These are phyloP conservation scores for Begonia fuchsioides DNA, from an alignment of 306 rosid species.

Conservation along the genomic window DNA sequence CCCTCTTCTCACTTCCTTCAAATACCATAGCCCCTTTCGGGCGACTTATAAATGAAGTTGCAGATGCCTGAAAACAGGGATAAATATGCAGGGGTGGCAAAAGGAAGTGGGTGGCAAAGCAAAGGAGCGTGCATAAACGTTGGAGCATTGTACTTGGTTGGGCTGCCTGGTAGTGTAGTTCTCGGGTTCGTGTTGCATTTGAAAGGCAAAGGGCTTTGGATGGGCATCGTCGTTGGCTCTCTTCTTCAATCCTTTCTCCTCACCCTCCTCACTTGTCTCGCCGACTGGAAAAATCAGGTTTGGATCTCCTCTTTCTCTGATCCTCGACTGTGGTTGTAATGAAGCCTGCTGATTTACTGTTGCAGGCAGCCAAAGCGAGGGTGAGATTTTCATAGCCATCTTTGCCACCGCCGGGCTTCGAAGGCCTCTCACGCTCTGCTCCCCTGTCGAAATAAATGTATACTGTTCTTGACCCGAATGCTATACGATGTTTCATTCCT, in stretches of 20 bases:
- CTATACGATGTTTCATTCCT: too few species aligned
- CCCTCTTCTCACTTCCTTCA: background rate
- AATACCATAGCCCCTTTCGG: too few species aligned
- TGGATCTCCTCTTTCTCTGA: too few species aligned
- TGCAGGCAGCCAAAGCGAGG: background rate
- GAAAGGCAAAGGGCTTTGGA: slow-evolving; percentile 52
- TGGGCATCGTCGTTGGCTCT: slow-evolving; percentile 39
- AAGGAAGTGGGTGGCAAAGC: slow-evolving; percentile 64
- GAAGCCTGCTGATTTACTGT: too few species aligned
- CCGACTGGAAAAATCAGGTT: slow-evolving; percentile 46
- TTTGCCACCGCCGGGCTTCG: too few species aligned
- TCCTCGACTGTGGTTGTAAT: too few species aligned
- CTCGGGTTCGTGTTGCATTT: slow-evolving; percentile 29
- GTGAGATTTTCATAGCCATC: too few species aligned
- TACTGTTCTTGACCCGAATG: too few species aligned
- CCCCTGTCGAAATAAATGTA: too few species aligned
- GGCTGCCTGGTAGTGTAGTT: slow-evolving; percentile 37
- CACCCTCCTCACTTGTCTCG: slow-evolving; percentile 22
- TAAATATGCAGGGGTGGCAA: slow-evolving; percentile 58
- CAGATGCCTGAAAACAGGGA: too few species aligned
- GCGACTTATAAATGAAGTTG: too few species aligned
- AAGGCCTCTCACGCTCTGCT: too few species aligned
- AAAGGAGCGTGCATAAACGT: slow-evolving; percentile 36
- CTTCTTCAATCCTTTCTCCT: slow-evolving; percentile 30
- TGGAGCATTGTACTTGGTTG: slow-evolving; percentile 51